Percentiles rank a stretch among this genome's conserved stretches.
Conservation (phyloP, 768 basidiomycete species). For the Boletus barrowsii region DNA sequence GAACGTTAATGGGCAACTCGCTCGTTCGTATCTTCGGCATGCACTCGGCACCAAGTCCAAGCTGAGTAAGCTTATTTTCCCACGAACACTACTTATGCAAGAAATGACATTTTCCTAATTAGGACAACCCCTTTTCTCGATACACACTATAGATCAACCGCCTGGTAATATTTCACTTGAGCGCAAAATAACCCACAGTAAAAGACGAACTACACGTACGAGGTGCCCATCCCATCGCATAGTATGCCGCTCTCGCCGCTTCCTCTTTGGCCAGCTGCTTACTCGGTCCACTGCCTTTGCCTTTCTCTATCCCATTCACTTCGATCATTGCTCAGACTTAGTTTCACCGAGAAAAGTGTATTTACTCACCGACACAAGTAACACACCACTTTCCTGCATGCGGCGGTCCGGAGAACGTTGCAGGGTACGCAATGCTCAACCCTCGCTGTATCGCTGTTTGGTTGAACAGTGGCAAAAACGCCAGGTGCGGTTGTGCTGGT, state of each 20-base stretch:
- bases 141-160: conserved; percentile 12
- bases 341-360: background rate
- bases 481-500: conserved; percentile 59
- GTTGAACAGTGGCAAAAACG: conserved; percentile 73
- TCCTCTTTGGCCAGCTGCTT: conserved; percentile 80
- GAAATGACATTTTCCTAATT: conserved; percentile 19
- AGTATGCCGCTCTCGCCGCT: conserved; percentile 68
- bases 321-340: conserved; percentile 4
- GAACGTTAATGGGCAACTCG: conserved; percentile 14
- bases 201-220: conserved; percentile 27
- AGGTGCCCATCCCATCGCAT: conserved; percentile 71
- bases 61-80: conserved; percentile 25
- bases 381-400: conserved; percentile 69
- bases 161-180: background rate
- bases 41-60: conserved; percentile 15
- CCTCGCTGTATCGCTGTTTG: conserved; percentile 68
- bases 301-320: conserved; percentile 73
- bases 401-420: conserved; percentile 59
- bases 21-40: conserved; percentile 27
- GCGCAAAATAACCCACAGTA: background rate
- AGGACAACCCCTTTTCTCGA: conserved; percentile 7
- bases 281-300: conserved; percentile 59
- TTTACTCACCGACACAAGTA: conserved; percentile 60
- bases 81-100: conserved; percentile 9
- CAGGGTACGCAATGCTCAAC: conserved; percentile 57